Evolutionary conservation across 176 grass and related monocot genomes (phyloP).

Genomic region (Areca catechu): DNA sequence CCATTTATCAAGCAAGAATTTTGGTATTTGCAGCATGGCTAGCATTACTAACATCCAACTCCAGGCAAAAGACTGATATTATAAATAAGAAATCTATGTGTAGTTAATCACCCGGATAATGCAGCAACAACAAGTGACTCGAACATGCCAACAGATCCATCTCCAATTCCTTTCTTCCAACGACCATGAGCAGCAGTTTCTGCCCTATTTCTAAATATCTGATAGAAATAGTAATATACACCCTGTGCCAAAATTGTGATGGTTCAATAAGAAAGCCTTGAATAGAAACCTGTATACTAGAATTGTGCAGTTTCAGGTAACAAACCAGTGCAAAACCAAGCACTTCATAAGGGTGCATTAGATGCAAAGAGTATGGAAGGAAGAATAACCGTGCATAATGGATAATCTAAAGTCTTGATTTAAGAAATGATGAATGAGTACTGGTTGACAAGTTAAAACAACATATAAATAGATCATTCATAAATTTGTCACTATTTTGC

Average conservation of each 20-base stretch:
- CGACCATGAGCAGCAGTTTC: constrained; percentile 49
- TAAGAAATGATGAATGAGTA: no score
- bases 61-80: background rate
- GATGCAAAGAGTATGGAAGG: background rate
- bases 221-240: constrained; percentile 97
- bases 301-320: background rate
- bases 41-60: no score
- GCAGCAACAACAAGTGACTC: constrained; percentile 83
- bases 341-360: no score
- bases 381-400: background rate
- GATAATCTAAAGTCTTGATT: no score
- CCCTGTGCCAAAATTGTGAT: constrained; percentile 30
- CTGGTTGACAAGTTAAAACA: no score
- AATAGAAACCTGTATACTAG: background rate
- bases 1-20: no score
- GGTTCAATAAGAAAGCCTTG: background rate
- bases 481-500: no score
- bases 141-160: constrained; percentile 89
- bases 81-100: background rate
- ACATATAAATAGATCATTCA: no score
- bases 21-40: no score
- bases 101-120: constrained; percentile 52
- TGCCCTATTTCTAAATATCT: constrained; percentile 71
- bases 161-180: constrained; percentile 50
- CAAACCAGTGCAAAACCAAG: background rate